phyloP scores from a whole-genome alignment of 1,284 basidiomycete species.

The Melampsora americana region DNA sequence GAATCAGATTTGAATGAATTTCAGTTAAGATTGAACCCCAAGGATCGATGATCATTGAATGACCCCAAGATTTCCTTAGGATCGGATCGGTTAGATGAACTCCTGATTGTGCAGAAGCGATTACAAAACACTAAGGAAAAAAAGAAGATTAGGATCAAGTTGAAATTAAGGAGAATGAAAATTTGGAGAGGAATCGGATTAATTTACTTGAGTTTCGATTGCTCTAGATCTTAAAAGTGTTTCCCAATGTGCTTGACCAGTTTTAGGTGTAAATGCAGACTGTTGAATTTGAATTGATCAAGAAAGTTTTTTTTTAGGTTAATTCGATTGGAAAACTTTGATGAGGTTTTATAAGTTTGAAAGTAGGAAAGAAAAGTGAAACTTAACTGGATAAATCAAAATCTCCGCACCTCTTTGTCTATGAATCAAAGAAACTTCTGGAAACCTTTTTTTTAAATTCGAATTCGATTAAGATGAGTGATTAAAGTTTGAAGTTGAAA shows the following conservation, averaged over 20 bases:
- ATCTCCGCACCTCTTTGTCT: conserved; percentile 50
- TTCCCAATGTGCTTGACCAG: conserved; percentile 54
- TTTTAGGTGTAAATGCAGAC: conserved; percentile 53
- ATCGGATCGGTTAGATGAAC: conserved; percentile 11
- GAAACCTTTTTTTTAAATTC: conserved; percentile 32
- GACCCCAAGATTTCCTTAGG: conserved; percentile 52
- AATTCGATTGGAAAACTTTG: background rate
- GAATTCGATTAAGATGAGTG: too few relatives aligned
- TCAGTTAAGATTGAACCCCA: conserved; percentile 51
- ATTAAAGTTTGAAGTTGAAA: too few relatives aligned
- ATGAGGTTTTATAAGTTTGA: conserved; percentile 26
- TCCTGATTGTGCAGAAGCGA: conserved; percentile 53
- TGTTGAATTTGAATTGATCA: conserved; percentile 51
- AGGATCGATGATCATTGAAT: conserved; percentile 54
- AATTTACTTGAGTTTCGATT: conserved; percentile 49
- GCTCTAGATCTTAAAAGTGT: conserved; percentile 51
- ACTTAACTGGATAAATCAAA: conserved; percentile 20
- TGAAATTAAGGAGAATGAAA: background rate
- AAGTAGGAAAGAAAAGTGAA: background rate
- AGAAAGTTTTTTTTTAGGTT: conserved; percentile 50
- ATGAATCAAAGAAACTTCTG: conserved; percentile 44
- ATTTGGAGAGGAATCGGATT: background rate
- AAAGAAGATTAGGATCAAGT: background rate
- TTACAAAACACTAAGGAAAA: conserved; percentile 50
- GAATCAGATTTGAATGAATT: background rate